Percentiles rank a stretch among this genome's conserved stretches.
Conservation (phyloP, 495 filamentous ascomycete genomes). For the Astrothelium macrocarpum region DNA sequence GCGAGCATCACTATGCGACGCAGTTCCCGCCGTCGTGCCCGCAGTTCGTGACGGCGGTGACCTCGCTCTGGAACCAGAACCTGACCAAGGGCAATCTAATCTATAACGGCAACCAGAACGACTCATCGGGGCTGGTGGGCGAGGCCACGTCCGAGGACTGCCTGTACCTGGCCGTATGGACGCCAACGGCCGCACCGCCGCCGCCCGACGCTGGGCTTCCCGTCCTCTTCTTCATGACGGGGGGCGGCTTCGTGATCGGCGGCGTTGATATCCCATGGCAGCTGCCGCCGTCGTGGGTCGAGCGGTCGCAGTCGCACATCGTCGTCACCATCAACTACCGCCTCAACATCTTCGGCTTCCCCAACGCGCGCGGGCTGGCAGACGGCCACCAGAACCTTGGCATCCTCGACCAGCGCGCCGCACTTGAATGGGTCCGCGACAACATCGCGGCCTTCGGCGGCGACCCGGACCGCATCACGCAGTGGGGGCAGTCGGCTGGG, state of each 20-base stretch:
- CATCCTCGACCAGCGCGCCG: slow-evolving; percentile 27
- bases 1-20: slow-evolving; percentile 17
- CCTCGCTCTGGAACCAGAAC: slow-evolving; percentile 9
- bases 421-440: slow-evolving; percentile 23
- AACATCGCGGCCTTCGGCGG: slow-evolving; percentile 27
- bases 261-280: slow-evolving; percentile 15
- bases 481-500: slow-evolving; percentile 24
- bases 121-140: slow-evolving; percentile 14
- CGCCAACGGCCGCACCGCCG: background rate
- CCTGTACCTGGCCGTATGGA: slow-evolving; percentile 16
- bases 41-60: slow-evolving; percentile 14
- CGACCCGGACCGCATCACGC: slow-evolving; percentile 22
- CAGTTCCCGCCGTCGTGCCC: slow-evolving; percentile 10
- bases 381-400: slow-evolving; percentile 19
- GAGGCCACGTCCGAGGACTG: slow-evolving; percentile 19
- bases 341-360: slow-evolving; percentile 27
- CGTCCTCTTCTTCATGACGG: slow-evolving; percentile 16
- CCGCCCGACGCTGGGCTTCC: background rate
- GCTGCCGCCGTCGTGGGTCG: background rate
- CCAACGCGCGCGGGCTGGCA: slow-evolving; percentile 17
- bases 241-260: slow-evolving; percentile 20
- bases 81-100: slow-evolving; percentile 10
- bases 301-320: slow-evolving; percentile 4
- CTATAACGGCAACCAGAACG: slow-evolving; percentile 14
- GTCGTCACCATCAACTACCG: slow-evolving; percentile 16